Evolutionary conservation across 176 grass and related monocot species (phyloP), one percentile per base, ranked within the genome.

Genomic region (Lolium multiflorum): DNA sequence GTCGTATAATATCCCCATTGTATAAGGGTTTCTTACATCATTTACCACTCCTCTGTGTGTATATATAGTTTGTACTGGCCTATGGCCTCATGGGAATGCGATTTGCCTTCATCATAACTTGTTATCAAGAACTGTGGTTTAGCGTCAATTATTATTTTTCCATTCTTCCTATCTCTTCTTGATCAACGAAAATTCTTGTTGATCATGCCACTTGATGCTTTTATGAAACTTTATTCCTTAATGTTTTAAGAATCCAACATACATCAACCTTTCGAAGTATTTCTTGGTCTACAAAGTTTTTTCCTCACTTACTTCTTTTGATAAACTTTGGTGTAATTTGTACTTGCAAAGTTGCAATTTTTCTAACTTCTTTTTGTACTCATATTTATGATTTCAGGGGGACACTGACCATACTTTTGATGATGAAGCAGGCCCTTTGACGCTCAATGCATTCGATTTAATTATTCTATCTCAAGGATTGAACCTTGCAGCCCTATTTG

Each of bases 391-490:
- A 50, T 89, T 82, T 82, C 83, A 94, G 88, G 91, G 94, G 20
- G 93, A 81, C 14, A 77, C 15, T 75, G 84, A 94, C 46, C 81
- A 84, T 82, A 84, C 86, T 77, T 89, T 78, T 75, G 90, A 92
- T 18, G 92, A 96, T 58, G 90, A 94, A 78, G 75, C 83, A 74
- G 93, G 93, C 17, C 96, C 96, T 73, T 77, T 98, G 73, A 92
- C 83, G 84, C 93, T 98, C 59, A 98, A 96, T 96, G 96, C 96
- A n/a, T 98, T 98, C 1, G 96, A 98, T 82, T 43, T 98, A 87
- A 98, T 98, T 79, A 94, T 98, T 82, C 88, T 98, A 18, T 93
- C 96, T 4, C 86, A 94, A 88, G 96, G 96, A 61, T 76, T 98
- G 77, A 95, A 98, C 76, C 93, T 98, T 54, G 91, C 93, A 44